phyloP scores from a whole-genome alignment of 768 basidiomycete genomes.

The Auriscalpium microsporum region DNA sequence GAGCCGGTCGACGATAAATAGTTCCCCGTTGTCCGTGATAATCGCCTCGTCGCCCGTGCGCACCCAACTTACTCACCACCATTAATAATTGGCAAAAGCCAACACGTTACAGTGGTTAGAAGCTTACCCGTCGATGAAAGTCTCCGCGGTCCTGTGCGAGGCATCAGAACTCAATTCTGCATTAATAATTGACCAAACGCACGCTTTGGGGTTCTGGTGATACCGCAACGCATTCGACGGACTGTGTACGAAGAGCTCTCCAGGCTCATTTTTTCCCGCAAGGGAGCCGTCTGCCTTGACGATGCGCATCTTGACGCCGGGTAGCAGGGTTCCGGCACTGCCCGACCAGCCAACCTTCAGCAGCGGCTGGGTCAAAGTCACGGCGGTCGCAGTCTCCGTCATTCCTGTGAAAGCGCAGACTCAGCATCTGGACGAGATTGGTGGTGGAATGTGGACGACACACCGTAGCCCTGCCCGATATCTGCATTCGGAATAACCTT shows the following conservation, averaged over 20 bases:
- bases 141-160: slow-evolving; percentile 49
- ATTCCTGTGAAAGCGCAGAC: slow-evolving; percentile 35
- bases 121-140: slow-evolving; percentile 55
- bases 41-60: slow-evolving; percentile 58
- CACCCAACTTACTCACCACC: slow-evolving; percentile 41
- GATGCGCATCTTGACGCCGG: slow-evolving; percentile 45
- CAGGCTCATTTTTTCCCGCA: slow-evolving; percentile 45
- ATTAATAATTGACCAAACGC: slow-evolving; percentile 17
- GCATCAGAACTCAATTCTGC: background rate
- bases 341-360: slow-evolving; percentile 44
- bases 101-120: background rate
- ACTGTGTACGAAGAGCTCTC: slow-evolving; percentile 44
- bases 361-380: slow-evolving; percentile 39
- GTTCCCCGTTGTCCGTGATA: slow-evolving; percentile 43
- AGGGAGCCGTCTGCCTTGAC: slow-evolving; percentile 46
- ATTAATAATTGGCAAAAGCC: background rate
- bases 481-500: slow-evolving; percentile 43
- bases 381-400: slow-evolving; percentile 56
- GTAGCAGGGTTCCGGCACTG: slow-evolving; percentile 34
- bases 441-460: background rate
- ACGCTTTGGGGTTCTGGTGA: slow-evolving; percentile 52
- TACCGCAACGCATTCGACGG: slow-evolving; percentile 36
- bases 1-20: slow-evolving; percentile 54
- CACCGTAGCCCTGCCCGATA: slow-evolving; percentile 57
- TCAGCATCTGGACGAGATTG: background rate